A percentile compares a stretch with the other conserved stretches of the same genome.
Evolutionary conservation across 2,329 filamentous ascomycete genomes (phyloP).

Genomic region (Podosphaera aphanis): DNA sequence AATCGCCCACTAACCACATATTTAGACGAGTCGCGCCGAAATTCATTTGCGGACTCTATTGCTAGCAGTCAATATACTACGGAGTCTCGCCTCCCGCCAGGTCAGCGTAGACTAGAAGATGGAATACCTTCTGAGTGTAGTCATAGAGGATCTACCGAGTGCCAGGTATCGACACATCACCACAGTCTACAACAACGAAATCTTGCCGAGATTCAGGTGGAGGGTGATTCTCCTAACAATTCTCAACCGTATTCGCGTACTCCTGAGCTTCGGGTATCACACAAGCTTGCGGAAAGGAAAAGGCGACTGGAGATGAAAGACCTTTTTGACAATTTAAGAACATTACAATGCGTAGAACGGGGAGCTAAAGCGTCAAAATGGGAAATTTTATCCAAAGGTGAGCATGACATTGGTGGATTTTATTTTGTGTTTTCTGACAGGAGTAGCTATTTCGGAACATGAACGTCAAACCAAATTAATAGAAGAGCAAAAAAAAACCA

Average conservation of each 20-base stretch:
- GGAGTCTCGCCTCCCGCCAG: conserved; percentile 46
- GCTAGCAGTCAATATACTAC: conserved; percentile 59
- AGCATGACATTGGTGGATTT: conserved; percentile 7
- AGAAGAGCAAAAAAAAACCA: conserved; percentile 13
- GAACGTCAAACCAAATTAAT: conserved; percentile 25
- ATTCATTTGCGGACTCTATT: conserved; percentile 54
- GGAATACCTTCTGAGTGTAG: conserved; percentile 20
- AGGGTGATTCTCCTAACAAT: conserved; percentile 27
- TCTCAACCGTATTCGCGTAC: conserved; percentile 62
- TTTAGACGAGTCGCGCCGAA: conserved; percentile 39
- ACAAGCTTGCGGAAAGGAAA: conserved; percentile 69
- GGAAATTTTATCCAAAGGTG: conserved; percentile 73
- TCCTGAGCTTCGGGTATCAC: conserved; percentile 58
- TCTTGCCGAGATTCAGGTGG: conserved; percentile 41
- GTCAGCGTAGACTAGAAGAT: conserved; percentile 51
- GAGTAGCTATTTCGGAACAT: conserved; percentile 36
- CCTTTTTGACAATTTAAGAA: conserved; percentile 57
- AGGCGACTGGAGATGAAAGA: conserved; percentile 74
- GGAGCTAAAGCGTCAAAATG: conserved; percentile 74
- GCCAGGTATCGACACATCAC: conserved; percentile 31
- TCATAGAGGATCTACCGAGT: conserved; percentile 26
- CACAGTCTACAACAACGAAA: conserved; percentile 56
- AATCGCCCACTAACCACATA: conserved; percentile 15
- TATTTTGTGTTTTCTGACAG: conserved; percentile 4
- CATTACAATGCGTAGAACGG: conserved; percentile 40